Base-by-base conservation (phyloP, 192 early-diverging fungal species). In the Lobosporangium transversale region DNA sequence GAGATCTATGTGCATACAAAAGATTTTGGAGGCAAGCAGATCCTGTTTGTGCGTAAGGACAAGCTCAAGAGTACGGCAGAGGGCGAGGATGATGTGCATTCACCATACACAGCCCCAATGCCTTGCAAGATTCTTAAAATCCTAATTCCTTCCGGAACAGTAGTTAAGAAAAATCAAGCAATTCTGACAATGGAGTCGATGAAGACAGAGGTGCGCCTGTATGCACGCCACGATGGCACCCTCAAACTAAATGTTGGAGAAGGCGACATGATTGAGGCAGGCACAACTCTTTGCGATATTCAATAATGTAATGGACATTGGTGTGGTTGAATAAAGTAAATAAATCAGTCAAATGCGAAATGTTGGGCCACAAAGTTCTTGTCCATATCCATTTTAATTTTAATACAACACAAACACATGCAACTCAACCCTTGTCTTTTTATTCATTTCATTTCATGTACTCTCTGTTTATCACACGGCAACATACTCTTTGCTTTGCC, bases 111-210 rank as follows among this genome's bases (percentile, higher is more conserved):
- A 26, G 81, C 88, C 3, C 85, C 88, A 11, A 89, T 89, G 87
- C 88, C 87, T 20, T 87, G 87, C 58, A 81, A 82, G 31, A 83
- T 89, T 36, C 81, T 89, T 52, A 83, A 83, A 75, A 70, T 89
- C 18, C 76, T 87, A 32, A 64, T 73, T 24, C 70, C 84, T n/a
- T 78, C 81, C 6, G 87, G 87, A 0, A 70, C 85, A 0, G 53
- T 48, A 6, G 84, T 89, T 20, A 85, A 80, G 55, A 87, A 87
- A 58, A 86, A 88, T 36, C 81, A 83, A 37, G 69, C 83, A 8
- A 68, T 89, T 32, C 63, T 89, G 60, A 89, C 87, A 6, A 84
- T 89, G 58, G 88, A 89, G 62, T 84, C 85, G 26, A 89, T 89
- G 87, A 89, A 89, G 67, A 89, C 85, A 14, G 87, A 89, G 57